phyloP scores from a whole-genome alignment of 2,329 filamentous ascomycete species.

The Epichloe glyceriae region DNA sequence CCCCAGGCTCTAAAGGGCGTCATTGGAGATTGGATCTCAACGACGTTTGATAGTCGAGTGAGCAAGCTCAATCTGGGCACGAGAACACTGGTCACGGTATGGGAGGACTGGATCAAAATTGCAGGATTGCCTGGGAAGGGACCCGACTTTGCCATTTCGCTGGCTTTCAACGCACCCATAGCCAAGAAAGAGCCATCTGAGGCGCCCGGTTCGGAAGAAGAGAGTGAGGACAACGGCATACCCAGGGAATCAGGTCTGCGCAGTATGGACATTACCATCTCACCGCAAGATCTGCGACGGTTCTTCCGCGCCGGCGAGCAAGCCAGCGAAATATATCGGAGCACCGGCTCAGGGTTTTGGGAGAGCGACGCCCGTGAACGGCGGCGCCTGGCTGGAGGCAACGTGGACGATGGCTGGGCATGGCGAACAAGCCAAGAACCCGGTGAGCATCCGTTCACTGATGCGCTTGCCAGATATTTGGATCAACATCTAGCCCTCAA shows the following conservation, averaged over 20 bases:
- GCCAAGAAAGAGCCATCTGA: constrained; percentile 3
- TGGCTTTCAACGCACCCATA: constrained; percentile 35
- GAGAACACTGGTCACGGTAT: constrained; percentile 32
- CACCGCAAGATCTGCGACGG: constrained; percentile 31
- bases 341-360: constrained; percentile 12
- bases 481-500: constrained; percentile 40
- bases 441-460: constrained; percentile 29
- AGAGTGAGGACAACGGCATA: constrained; percentile 9
- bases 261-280: constrained; percentile 39
- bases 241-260: constrained; percentile 18
- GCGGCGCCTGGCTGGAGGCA: constrained; percentile 32
- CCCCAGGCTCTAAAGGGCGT: constrained; percentile 36
- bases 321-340: constrained; percentile 1
- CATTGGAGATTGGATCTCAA: constrained; percentile 37
- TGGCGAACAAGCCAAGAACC: constrained; percentile 25
- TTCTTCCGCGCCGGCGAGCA: constrained; percentile 31
- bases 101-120: constrained; percentile 37
- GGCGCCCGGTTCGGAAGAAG: constrained; percentile 6
- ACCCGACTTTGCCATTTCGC: constrained; percentile 34
- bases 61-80: constrained; percentile 37
- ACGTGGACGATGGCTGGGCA: constrained; percentile 39
- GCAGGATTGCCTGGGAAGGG: constrained; percentile 22
- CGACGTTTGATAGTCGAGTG: constrained; percentile 43
- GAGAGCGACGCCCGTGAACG: constrained; percentile 24
- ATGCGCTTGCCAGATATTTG: constrained; percentile 37